phyloP scores from a whole-genome alignment of 805 yeast species.

The Candida ortonii region DNA sequence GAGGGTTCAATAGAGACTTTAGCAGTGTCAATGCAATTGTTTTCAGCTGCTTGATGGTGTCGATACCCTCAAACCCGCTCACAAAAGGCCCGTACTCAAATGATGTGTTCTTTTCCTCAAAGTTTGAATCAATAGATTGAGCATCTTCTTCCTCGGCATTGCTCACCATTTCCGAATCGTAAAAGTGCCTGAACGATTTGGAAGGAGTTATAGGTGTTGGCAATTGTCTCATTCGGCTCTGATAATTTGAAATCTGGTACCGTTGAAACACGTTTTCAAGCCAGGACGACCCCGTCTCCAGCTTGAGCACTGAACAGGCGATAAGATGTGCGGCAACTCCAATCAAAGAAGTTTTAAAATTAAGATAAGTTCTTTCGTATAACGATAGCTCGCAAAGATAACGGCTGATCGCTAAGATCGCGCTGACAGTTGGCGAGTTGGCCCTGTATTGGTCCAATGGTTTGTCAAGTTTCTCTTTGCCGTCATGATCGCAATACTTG shows the following conservation, averaged over 20 bases:
- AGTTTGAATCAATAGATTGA: conserved; percentile 21
- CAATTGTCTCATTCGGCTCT: conserved; percentile 12
- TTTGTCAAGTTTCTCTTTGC: conserved; percentile 26
- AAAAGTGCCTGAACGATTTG: conserved; percentile 16
- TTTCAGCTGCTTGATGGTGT: conserved; percentile 39
- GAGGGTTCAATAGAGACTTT: conserved; percentile 41
- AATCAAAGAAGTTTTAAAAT: conserved; percentile 42
- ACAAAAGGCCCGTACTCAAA: conserved; percentile 47
- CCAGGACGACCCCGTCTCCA: conserved; percentile 41
- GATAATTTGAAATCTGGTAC: conserved; percentile 13
- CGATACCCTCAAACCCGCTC: conserved; percentile 43
- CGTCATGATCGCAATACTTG: conserved; percentile 34
- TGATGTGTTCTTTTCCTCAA: conserved; percentile 39
- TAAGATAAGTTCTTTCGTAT: conserved; percentile 45
- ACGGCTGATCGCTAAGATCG: conserved; percentile 52
- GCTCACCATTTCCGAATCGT: conserved; percentile 18
- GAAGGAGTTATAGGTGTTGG: conserved; percentile 29
- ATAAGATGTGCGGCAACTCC: conserved; percentile 51
- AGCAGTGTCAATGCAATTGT: conserved; percentile 42
- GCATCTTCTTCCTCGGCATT: conserved; percentile 13
- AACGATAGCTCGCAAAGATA: conserved; percentile 54
- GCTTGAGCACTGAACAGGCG: conserved; percentile 51
- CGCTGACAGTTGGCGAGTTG: conserved; percentile 42
- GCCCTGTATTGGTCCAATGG: conserved; percentile 28
- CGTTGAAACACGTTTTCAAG: conserved; percentile 26